These are phyloP conservation scores for Pseudogymnoascus sp. DNA, from an alignment of 2,329 filamentous ascomycete genomes.

Conservation along the genomic window DNA sequence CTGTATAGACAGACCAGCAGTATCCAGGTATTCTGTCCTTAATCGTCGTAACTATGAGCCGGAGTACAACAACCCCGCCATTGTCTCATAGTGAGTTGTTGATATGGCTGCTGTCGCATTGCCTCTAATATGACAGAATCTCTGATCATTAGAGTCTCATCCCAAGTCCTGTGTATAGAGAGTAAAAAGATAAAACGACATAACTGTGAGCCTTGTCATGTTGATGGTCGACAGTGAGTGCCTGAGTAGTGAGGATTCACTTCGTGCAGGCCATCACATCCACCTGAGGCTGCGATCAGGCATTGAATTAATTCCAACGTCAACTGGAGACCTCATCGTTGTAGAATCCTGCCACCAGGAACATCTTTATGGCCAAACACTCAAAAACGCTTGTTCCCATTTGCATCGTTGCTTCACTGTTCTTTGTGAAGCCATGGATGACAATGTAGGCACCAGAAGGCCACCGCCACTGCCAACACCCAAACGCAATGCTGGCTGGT, in stretches of 20 bases:
- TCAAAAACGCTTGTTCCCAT: not conserved
- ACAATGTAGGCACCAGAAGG: not conserved
- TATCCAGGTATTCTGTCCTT: not conserved
- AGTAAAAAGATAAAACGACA: not conserved
- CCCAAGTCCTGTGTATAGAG: not conserved
- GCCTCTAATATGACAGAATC: not conserved
- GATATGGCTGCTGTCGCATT: not conserved
- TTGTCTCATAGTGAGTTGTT: not conserved
- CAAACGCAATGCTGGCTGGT: constrained; percentile 58
- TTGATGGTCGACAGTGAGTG: not conserved
- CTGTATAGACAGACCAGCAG: not conserved
- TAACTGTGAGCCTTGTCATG: not conserved
- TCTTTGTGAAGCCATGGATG: not conserved
- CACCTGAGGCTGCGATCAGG: constrained; percentile 8
- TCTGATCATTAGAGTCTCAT: not conserved
- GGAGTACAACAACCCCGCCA: not conserved
- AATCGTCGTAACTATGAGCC: not conserved
- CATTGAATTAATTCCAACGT: constrained; percentile 9
- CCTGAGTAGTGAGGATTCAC: constrained; percentile 8
- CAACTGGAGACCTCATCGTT: not conserved
- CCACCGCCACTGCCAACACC: constrained; percentile 53
- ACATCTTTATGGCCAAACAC: constrained; percentile 3
- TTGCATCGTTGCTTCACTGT: constrained; percentile 1
- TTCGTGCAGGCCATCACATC: constrained; percentile 2
- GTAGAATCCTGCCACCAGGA: not conserved